phyloP scores from a whole-genome alignment of 441 rosid species.

The Flueggea neowawraea region DNA sequence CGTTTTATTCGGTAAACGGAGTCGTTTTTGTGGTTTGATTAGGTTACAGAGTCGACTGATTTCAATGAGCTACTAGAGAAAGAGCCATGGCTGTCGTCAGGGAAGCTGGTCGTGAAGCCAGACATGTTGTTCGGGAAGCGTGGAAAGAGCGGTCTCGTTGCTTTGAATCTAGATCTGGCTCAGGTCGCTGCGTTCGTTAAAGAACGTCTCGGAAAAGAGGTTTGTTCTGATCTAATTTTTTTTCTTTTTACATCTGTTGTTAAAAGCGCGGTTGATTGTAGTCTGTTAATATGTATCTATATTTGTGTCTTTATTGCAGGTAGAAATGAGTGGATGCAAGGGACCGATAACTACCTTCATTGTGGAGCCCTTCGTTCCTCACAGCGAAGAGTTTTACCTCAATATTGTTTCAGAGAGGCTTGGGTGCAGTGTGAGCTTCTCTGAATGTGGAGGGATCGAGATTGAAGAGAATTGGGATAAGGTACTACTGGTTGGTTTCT shows the following conservation, averaged over 20 bases:
- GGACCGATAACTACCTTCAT: slow-evolving; percentile 93
- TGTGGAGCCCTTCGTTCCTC: slow-evolving; percentile 90
- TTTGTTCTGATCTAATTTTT: slow-evolving; percentile 1
- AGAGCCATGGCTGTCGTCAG: slow-evolving; percentile 83
- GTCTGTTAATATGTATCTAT: not conserved
- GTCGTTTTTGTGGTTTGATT: not conserved
- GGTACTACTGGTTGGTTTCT: slow-evolving; percentile 19
- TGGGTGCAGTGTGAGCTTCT: slow-evolving; percentile 79
- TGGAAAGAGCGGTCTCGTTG: slow-evolving; percentile 94
- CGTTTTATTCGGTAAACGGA: not conserved
- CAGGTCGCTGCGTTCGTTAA: slow-evolving; percentile 84
- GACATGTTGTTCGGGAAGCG: slow-evolving; percentile 98
- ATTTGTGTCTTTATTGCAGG: slow-evolving; percentile 30
- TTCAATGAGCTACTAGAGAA: slow-evolving; percentile 65
- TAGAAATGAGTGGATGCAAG: slow-evolving; percentile 88
- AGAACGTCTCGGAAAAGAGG: slow-evolving; percentile 82
- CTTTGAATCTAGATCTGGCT: slow-evolving; percentile 83
- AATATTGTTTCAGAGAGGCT: slow-evolving; percentile 81
- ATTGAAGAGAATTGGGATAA: slow-evolving; percentile 98
- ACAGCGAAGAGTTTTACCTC: slow-evolving; percentile 77
- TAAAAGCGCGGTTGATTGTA: not conserved
- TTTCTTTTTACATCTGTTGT: not conserved
- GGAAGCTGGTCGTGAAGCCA: slow-evolving; percentile 91
- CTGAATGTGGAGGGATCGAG: slow-evolving; percentile 95
- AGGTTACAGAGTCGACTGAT: slow-evolving; percentile 89